These are phyloP conservation scores for Fusarium concolor DNA, from an alignment of 2,329 filamentous ascomycete species.

Conservation along the genomic window DNA sequence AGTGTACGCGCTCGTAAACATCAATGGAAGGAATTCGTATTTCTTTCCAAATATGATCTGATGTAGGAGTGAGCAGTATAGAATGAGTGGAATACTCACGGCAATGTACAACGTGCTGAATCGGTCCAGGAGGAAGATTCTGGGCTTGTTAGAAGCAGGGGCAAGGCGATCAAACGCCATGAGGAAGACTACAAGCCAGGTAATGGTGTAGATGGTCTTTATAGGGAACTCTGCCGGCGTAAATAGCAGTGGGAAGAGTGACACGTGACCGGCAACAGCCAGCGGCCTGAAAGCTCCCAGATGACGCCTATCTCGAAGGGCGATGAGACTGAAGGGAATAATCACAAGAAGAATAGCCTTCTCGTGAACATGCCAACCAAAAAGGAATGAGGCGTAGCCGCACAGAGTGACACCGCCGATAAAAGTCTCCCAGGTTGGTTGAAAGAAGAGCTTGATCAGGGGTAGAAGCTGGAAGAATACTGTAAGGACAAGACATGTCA, in stretches of 20 bases:
- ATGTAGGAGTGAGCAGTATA: conserved; percentile 89
- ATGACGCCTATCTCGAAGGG: conserved; percentile 88
- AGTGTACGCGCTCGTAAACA: conserved; percentile 96
- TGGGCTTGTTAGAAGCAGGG: conserved; percentile 80
- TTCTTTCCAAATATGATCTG: conserved; percentile 82
- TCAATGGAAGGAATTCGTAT: conserved; percentile 92
- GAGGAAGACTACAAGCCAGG: conserved; percentile 90
- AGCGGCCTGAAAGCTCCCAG: conserved; percentile 92
- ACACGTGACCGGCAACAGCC: conserved; percentile 93
- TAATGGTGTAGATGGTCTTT: conserved; percentile 91
- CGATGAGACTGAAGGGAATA: conserved; percentile 93
- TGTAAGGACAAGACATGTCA: conserved; percentile 84
- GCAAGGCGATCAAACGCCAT: conserved; percentile 88
- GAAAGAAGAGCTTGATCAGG: conserved; percentile 82
- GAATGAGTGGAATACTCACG: conserved; percentile 86
- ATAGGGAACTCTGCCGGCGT: conserved; percentile 92
- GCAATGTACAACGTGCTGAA: conserved; percentile 92
- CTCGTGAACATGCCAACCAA: conserved; percentile 98
- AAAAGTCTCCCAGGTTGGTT: conserved; percentile 89
- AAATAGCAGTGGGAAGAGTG: conserved; percentile 92
- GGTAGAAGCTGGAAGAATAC: conserved; percentile 84
- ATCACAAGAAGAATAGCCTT: conserved; percentile 96
- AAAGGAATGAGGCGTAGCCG: conserved; percentile 95
- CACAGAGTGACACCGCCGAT: conserved; percentile 91
- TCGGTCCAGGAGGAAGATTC: conserved; percentile 90